phyloP scores from a whole-genome alignment of 805 yeast genomes.

The Candida nanaspora region DNA sequence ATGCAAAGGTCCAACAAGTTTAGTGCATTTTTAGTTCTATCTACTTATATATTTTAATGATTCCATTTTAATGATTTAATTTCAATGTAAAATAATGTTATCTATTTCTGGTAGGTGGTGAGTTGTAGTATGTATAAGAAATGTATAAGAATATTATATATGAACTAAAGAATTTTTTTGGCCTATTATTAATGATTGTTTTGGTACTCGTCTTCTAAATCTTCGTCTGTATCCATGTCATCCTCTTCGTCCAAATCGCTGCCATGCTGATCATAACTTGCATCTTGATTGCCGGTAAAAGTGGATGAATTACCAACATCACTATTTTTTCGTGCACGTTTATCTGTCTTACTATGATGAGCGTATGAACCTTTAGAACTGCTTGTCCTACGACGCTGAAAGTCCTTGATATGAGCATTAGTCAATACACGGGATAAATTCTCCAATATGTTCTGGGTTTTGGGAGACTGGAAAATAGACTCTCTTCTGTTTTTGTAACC shows the following conservation, averaged over 20 bases:
- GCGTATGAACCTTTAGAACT: slow-evolving; percentile 22
- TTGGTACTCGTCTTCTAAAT: slow-evolving; percentile 21
- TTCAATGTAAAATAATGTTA: too few species aligned
- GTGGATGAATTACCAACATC: not conserved
- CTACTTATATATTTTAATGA: not conserved
- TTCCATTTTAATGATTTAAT: too few species aligned
- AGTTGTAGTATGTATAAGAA: too few species aligned
- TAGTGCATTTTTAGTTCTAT: slow-evolving; percentile 19
- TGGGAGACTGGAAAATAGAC: not conserved
- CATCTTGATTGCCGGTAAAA: not conserved
- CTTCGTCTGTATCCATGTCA: slow-evolving; percentile 13
- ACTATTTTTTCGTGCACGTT: not conserved
- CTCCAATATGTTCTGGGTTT: slow-evolving; percentile 21
- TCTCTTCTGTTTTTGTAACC: not conserved
- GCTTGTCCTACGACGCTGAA: slow-evolving; percentile 53
- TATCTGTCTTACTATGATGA: slow-evolving; percentile 15
- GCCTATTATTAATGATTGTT: not conserved
- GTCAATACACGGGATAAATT: slow-evolving; percentile 50
- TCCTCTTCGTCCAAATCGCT: slow-evolving; percentile 16
- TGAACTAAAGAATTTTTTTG: too few species aligned
- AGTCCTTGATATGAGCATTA: slow-evolving; percentile 78
- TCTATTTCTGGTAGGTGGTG: too few species aligned
- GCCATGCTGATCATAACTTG: slow-evolving; percentile 16
- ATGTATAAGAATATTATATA: too few species aligned
- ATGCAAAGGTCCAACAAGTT: slow-evolving; percentile 91